Evolutionary conservation across 331 rosid genomes (phyloP).

Genomic region (Arachis monticola): DNA sequence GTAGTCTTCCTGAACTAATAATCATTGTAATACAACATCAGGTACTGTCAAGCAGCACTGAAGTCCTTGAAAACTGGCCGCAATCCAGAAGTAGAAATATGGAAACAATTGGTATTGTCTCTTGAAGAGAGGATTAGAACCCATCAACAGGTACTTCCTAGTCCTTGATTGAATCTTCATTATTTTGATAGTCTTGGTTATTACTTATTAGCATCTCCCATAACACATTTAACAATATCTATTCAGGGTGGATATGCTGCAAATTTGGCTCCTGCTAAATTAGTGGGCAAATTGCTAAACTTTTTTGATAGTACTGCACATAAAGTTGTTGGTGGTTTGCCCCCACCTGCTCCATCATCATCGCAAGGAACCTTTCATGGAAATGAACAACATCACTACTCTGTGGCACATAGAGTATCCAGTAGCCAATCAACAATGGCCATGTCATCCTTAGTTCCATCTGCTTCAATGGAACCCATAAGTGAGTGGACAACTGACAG

Average conservation of each 20-base stretch:
- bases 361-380: conserved; percentile 59
- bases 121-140: conserved; percentile 91
- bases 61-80: conserved; percentile 86
- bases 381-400: conserved; percentile 63
- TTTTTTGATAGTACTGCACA: conserved; percentile 93
- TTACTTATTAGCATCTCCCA: conserved; percentile 28
- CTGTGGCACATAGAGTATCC: conserved; percentile 61
- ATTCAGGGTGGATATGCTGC: conserved; percentile 85
- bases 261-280: conserved; percentile 79
- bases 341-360: conserved; percentile 83
- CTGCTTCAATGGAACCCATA: conserved; percentile 87
- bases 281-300: conserved; percentile 88
- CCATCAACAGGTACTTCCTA: conserved; percentile 73
- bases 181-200: conserved; percentile 23
- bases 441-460: conserved; percentile 85
- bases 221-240: conserved; percentile 36
- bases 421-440: conserved; percentile 91
- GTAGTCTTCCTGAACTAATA: conserved; percentile 17
- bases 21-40: conserved; percentile 40
- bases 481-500: conserved; percentile 72
- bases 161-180: conserved; percentile 30
- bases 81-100: conserved; percentile 79
- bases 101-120: conserved; percentile 77
- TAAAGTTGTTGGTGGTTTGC: conserved; percentile 91
- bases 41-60: conserved; percentile 84